phyloP scores from a whole-genome alignment of 202 grass and related monocot genomes.

The Brachypodium distachyon region DNA sequence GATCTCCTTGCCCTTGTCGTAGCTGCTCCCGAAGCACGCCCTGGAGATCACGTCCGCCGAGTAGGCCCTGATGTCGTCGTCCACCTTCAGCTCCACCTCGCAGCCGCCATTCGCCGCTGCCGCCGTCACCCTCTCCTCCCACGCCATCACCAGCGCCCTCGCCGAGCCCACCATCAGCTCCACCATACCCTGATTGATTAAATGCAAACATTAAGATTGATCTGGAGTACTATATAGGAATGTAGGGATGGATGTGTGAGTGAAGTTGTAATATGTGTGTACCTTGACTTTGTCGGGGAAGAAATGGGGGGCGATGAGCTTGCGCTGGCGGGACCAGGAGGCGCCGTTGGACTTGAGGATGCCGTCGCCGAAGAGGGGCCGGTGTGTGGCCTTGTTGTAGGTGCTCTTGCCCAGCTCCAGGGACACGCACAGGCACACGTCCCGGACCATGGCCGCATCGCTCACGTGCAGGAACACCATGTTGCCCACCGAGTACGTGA shows the following conservation, averaged over 20 bases:
- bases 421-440: conserved; percentile 49
- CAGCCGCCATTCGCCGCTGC: neutral
- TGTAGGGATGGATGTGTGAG: too few species aligned
- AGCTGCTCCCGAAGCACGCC: conserved; percentile 83
- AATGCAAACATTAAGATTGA: too few species aligned
- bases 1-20: conserved; percentile 51
- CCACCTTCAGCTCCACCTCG: conserved; percentile 37
- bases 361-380: conserved; percentile 72
- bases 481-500: conserved; percentile 58
- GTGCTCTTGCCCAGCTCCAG: conserved; percentile 82
- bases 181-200: conserved; percentile 70
- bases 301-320: conserved; percentile 83
- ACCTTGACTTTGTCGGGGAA: conserved; percentile 76
- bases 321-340: conserved; percentile 53
- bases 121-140: conserved; percentile 29
- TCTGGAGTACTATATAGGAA: too few species aligned
- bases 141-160: conserved; percentile 32
- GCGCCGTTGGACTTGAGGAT: conserved; percentile 88
- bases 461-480: conserved; percentile 70
- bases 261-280: too few species aligned
- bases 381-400: conserved; percentile 80
- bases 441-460: conserved; percentile 45
- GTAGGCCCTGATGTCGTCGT: conserved; percentile 71
- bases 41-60: conserved; percentile 81
- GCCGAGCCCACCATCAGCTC: conserved; percentile 65